Evolutionary conservation across 2,329 filamentous ascomycete species (phyloP), one percentile per base, ranked within the genome.

Genomic region (Phoma sp.): DNA sequence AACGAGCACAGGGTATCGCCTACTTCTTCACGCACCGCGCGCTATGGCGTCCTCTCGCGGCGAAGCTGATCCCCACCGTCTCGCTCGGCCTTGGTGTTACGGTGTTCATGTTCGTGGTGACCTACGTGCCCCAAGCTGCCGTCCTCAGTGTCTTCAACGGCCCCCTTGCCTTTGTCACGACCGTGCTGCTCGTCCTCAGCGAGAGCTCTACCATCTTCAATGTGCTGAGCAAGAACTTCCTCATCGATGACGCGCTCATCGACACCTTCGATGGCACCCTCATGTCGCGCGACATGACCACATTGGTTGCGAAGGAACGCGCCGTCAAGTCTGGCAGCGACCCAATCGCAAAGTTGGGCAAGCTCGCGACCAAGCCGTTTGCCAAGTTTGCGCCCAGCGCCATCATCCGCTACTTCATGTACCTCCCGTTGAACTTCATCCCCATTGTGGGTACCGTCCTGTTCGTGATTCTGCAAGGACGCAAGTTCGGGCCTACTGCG

Each of bases 351-450:
- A 79, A 84, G 41, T 68, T 88, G 25, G 86, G 86, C 25, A 85
- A 84, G 66, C 67, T 86, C 43, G 70, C 84, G 32, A 80, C 78
- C 62, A 83, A 80, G 63, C 84, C 83, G 0, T 83, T 87, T 55
- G 76, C 75, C 24, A 78, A 81, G 56, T 82, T 82, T 52, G 79
- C 79, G 0, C 79, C 82, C 1, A 76, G 76, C 66, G 86, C 88
- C 7, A 76, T 96, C 39, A 78, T 96, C 35, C 82, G 91, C 37
- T 94, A 94, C 68, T 72, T 96, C 60, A 85, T 97, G 78, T 95
- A 96, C 72, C 81, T 96, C 37, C 93, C 94, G 10, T 82, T 98
- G 57, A 98, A 97, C 78, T 92, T 96, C 72, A 92, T 98, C 47
- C 94, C 94, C 0, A 83, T 97, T 0, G 85, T 96, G 17, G 94